These are phyloP conservation scores for Toxicodendron radicans DNA, from an alignment of 345 rosid genomes.

Conservation along the genomic window DNA sequence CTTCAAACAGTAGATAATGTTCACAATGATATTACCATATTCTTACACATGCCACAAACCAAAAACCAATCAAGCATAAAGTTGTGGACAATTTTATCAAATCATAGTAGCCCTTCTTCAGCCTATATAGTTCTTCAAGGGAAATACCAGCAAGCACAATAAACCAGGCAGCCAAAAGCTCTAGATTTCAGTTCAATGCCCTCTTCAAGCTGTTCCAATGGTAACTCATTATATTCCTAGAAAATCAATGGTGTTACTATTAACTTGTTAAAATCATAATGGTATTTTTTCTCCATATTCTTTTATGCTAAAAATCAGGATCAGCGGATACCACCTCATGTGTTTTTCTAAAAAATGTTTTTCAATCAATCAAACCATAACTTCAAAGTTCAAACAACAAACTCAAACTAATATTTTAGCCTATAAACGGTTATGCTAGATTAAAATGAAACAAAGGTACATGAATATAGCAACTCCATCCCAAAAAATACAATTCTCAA, in stretches of 20 bases:
- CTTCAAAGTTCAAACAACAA: too few relatives aligned
- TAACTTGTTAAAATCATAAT: background rate
- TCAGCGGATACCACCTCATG: background rate
- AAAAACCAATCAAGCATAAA: background rate
- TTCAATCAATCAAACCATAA: background rate
- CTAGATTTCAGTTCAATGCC: background rate
- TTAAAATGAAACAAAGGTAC: background rate
- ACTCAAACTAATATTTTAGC: background rate
- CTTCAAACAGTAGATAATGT: background rate
- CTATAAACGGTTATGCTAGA: background rate
- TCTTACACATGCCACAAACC: background rate
- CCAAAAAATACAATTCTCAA: too few relatives aligned
- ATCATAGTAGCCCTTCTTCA: background rate
- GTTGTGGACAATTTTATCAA: background rate
- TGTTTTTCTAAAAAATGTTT: background rate
- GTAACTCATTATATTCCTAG: background rate
- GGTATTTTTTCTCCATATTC: background rate
- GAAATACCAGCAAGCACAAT: background rate
- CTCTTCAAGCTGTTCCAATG: background rate
- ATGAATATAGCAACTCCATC: background rate
- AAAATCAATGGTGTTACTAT: background rate
- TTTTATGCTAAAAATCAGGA: background rate
- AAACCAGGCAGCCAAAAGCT: background rate
- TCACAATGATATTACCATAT: background rate
- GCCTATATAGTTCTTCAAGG: background rate